Base-by-base conservation (phyloP, 2,329 filamentous ascomycete species). In the Chaetomium olivaceum region DNA sequence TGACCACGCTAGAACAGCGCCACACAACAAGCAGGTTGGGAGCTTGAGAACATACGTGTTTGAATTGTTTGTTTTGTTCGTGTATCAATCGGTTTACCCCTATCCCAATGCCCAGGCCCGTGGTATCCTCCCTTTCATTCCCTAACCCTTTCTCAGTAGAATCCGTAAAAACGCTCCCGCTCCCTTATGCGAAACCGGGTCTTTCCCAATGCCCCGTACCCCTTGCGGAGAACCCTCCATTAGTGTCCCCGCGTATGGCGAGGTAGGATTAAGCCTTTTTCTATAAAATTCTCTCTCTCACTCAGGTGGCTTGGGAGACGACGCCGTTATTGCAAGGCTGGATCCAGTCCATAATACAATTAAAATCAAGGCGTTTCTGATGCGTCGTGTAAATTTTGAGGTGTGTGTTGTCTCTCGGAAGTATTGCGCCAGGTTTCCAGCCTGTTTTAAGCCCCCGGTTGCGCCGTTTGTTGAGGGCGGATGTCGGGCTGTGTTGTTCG, bases 331-430 rank as follows among this genome's bases (percentile, higher is more conserved):
- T 61, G 51, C 25, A 25, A 59, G 27, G 9, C 25, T 50, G 65
- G 58, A 67, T 61, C 65, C 54, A 55, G 58, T 55, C 61, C 58
- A 55, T 64, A 51, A 56, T 62, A 67, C 19, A 51, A 67, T 54
- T 57, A 60, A 52, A 55, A 21, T 52, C 33, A 51, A 62, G 36
- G 55, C 48, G 56, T 64, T 55, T 57, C 2, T 57, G 54, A n/a
- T 46, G 33, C 8, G 48, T 27, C 19, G 48, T 16, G 48, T 57
- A 33, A 60, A 21, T 57, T 11, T 27, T 23, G 36, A 50, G 21
- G 33, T 33, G 4, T 23, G 14, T 25, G 29, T 29, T 25, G 54
- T 52, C 25, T 52, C 25, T 51, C 7, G n/a, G n/a, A 52, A 61
- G 31, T 50, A 50, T 19, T 4, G 25, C 57, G 31, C 19, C 25